Evolutionary conservation across 1,139 yeast species (phyloP).

Genomic region (Pichia sp.): DNA sequence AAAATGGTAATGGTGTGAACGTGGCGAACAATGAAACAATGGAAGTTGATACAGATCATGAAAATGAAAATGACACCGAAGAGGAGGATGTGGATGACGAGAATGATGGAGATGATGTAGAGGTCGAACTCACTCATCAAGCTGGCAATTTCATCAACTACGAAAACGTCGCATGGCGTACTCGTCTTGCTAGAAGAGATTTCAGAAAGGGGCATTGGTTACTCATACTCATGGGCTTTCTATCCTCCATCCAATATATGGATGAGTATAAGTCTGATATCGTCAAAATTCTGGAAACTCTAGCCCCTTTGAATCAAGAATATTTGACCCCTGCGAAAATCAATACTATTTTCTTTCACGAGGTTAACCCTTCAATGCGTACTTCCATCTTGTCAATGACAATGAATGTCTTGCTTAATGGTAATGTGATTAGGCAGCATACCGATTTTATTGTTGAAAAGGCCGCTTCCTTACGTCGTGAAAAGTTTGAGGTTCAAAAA

Average conservation of each 20-base stretch:
- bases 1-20: conserved; percentile 14
- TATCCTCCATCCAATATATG: conserved; percentile 53
- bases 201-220: conserved; percentile 89
- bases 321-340: conserved; percentile 46
- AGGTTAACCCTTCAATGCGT: conserved; percentile 42
- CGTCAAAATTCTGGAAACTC: conserved; percentile 36
- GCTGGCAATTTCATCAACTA: conserved; percentile 54
- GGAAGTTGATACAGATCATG: conserved; percentile 12
- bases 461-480: conserved; percentile 56
- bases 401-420: conserved; percentile 49
- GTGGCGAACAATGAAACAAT: conserved; percentile 12
- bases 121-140: conserved; percentile 34
- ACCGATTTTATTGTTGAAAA: conserved; percentile 67
- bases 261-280: conserved; percentile 46
- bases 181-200: conserved; percentile 62
- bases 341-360: conserved; percentile 40
- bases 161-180: conserved; percentile 68
- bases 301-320: conserved; percentile 50
- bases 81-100: conserved; percentile 18
- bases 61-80: conserved; percentile 14
- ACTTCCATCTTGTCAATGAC: conserved; percentile 49
- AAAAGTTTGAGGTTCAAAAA: conserved; percentile 58
- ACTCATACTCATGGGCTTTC: conserved; percentile 63
- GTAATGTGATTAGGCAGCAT: conserved; percentile 52
- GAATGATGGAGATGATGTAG: conserved; percentile 20